Evolutionary conservation across 2,329 filamentous ascomycete species (phyloP).

Genomic region (Diaporthe sp.): DNA sequence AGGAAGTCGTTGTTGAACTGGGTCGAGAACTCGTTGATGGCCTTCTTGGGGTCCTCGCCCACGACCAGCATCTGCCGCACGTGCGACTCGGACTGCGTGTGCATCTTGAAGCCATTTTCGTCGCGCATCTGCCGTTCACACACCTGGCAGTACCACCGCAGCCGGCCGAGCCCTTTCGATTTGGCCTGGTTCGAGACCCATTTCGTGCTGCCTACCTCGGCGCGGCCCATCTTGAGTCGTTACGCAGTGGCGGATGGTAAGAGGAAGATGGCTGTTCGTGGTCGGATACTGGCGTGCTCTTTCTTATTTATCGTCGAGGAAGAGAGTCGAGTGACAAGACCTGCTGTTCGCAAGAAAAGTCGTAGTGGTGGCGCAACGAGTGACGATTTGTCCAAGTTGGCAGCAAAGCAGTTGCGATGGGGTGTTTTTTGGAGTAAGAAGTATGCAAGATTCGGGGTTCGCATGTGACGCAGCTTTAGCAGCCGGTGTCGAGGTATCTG

Average conservation of each 20-base stretch:
- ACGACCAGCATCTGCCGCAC: constrained; percentile 91
- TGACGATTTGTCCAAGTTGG: neutral
- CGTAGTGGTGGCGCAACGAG: neutral
- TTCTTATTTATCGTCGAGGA: neutral
- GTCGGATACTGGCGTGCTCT: neutral
- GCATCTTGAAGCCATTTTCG: constrained; percentile 93
- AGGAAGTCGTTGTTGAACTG: constrained; percentile 87
- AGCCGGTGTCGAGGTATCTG: neutral
- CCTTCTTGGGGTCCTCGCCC: constrained; percentile 87
- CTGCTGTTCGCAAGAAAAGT: neutral
- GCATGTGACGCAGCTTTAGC: neutral
- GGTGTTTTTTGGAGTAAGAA: neutral
- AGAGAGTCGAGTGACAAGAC: neutral
- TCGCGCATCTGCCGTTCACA: constrained; percentile 84
- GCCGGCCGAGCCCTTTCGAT: constrained; percentile 79
- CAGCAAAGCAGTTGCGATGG: neutral
- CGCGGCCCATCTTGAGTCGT: constrained; percentile 81
- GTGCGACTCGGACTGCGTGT: constrained; percentile 86
- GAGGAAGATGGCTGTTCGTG: neutral
- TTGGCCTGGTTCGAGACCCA: constrained; percentile 93
- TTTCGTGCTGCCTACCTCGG: constrained; percentile 93
- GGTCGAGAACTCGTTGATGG: constrained; percentile 83
- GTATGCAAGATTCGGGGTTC: constrained; percentile 12
- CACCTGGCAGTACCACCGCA: constrained; percentile 92
- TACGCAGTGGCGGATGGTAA: neutral